A percentile compares a stretch with the other conserved stretches of the same genome.
phyloP scores from a whole-genome alignment of 306 rosid genomes.

The Carpinus fangiana region DNA sequence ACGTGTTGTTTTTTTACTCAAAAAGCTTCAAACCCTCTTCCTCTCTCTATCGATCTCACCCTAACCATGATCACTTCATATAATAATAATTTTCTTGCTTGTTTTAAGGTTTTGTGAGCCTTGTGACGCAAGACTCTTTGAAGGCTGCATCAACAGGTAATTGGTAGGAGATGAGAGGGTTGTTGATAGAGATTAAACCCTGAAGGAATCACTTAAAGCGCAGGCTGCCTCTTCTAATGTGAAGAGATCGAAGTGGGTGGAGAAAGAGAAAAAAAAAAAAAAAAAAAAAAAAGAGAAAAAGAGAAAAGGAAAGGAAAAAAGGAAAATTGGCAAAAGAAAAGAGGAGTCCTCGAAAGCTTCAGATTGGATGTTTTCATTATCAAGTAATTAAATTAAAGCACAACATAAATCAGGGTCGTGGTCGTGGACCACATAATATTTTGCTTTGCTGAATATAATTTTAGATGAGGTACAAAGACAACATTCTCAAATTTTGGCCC shows the following conservation, averaged over 20 bases:
- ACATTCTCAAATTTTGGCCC: neutral
- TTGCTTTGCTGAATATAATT: conserved; percentile 2
- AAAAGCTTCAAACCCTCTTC: neutral
- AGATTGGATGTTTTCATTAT: neutral
- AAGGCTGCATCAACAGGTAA: neutral
- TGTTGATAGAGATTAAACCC: neutral
- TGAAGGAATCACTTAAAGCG: neutral
- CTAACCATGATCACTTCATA: too few relatives aligned
- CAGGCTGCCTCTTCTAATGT: neutral
- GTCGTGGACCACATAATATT: neutral
- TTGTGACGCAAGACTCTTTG: too few relatives aligned
- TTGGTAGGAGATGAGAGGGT: neutral
- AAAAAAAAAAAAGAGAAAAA: neutral
- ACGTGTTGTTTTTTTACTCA: conserved; percentile 39
- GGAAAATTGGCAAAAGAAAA: neutral
- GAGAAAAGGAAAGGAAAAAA: neutral
- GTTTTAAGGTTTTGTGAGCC: too few relatives aligned
- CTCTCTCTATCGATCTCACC: neutral
- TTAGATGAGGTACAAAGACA: neutral
- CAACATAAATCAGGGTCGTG: neutral
- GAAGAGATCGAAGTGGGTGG: neutral
- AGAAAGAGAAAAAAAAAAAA: neutral
- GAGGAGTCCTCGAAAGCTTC: neutral
- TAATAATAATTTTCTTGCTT: too few relatives aligned
- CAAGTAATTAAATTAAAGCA: neutral